Evolutionary conservation across 1,284 basidiomycete genomes (phyloP).

Genomic region (Apiotrichum porosum): DNA sequence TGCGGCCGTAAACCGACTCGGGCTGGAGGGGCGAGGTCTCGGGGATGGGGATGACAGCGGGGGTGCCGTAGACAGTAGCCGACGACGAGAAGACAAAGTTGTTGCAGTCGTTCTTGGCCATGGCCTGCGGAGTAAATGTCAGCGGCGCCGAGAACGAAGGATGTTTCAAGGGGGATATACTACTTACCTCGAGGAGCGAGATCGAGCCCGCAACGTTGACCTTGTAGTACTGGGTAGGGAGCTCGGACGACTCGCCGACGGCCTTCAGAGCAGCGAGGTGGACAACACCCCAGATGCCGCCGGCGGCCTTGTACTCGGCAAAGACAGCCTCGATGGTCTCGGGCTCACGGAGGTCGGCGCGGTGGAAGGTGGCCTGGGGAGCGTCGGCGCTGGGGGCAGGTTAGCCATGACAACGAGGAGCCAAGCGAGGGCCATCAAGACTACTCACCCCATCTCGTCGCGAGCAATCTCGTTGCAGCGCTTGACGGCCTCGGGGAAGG

Average conservation of each 20-base stretch:
- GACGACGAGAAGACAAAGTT: constrained; percentile 91
- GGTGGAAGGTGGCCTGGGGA: constrained; percentile 46
- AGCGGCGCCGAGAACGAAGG: not conserved
- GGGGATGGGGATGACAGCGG: constrained; percentile 86
- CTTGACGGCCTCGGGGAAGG: constrained; percentile 67
- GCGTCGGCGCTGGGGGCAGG: constrained; percentile 18
- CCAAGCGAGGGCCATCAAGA: no score
- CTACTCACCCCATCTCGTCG: constrained; percentile 51
- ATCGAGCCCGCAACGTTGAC: constrained; percentile 87
- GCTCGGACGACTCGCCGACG: constrained; percentile 94
- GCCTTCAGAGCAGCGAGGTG: constrained; percentile 98
- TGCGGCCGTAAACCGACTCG: constrained; percentile 90
- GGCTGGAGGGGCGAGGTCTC: constrained; percentile 85
- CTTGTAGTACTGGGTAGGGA: constrained; percentile 85
- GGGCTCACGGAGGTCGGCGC: constrained; percentile 68
- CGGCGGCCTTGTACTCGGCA: constrained; percentile 69
- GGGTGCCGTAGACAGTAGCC: constrained; percentile 98
- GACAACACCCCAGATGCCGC: constrained; percentile 95
- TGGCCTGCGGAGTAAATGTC: constrained; percentile 56
- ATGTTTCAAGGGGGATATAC: not conserved
- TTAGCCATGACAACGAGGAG: not conserved
- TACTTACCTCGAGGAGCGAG: constrained; percentile 59
- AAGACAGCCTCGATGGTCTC: constrained; percentile 70
- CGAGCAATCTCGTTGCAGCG: constrained; percentile 68
- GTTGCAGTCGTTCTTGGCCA: constrained; percentile 57